Evolutionary conservation across 768 basidiomycete species (phyloP), one percentile per base, ranked within the genome.

Genomic region (Serendipita sp.): DNA sequence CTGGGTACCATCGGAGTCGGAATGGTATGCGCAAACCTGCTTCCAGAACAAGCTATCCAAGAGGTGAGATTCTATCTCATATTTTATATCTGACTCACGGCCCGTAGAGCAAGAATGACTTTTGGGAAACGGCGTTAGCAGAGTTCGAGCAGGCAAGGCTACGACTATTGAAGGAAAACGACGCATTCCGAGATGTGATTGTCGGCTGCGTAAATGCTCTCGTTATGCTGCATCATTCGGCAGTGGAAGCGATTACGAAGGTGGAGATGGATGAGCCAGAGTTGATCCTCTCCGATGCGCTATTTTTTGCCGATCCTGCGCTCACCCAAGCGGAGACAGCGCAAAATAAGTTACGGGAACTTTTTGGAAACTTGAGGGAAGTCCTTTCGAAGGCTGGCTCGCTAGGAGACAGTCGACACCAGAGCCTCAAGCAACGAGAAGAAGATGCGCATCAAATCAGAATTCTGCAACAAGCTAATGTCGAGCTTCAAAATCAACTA

Each of bases 131-230:
- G 31, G 83, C 87, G 3, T 74, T 91, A 34, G 83, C 85, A 51
- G 81, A 90, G 66, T 83, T 88, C 0, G 88, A 91, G 70, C 76
- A 77, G 60, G 81, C 86, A 0, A 76, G 86, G 42, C 74, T 73
- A 24, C 79, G 79, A 45, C 77, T 91, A 20, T 71, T 75, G 31
- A 81, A 83, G 41, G 88, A 92, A 69, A 89, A 85, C 61, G 69
- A 78, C 33, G 74, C 75, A 38, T 75, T 91, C 38, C 81, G 81
- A 61, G 79, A 77, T 31, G 71, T 88, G 28, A 69, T 88, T 2
- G 68, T 92, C 58, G 76, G 76, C 42, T 75, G 81, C 3, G 81
- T 83, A 38, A 89, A 90, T 66, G 82, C 84, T 63, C 70, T 87
- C 17, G 64, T 67, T 28, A 22, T 31, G 22, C 61, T 64, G 0